Conservation (phyloP, 2,329 filamentous ascomycete genomes). For the Colletotrichum godetiae region DNA sequence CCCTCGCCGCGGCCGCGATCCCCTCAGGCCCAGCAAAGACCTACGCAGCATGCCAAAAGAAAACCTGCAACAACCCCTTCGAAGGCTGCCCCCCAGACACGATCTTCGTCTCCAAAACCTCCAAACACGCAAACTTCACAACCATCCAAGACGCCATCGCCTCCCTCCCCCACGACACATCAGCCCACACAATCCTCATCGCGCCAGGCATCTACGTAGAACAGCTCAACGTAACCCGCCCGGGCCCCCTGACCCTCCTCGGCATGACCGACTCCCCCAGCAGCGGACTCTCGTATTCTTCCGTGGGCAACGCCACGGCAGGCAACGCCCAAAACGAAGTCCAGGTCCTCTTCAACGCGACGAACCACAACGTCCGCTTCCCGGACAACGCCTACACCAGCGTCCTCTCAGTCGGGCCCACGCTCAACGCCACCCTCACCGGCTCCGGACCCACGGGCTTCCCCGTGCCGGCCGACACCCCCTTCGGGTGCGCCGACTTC, state of each 20-base stretch:
- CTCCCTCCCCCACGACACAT: constrained; percentile 53
- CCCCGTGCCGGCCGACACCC: constrained; percentile 68
- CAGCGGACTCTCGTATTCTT: constrained; percentile 47
- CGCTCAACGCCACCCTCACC: constrained; percentile 70
- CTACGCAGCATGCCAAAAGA: constrained; percentile 46
- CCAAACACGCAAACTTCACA: constrained; percentile 48
- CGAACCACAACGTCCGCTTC: constrained; percentile 58
- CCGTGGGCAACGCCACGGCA: constrained; percentile 51
- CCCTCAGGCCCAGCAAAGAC: constrained; percentile 41
- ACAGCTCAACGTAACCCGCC: constrained; percentile 73
- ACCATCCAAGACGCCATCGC: constrained; percentile 54
- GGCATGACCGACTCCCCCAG: constrained; percentile 63
- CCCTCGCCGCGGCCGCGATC: not conserved
- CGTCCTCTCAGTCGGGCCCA: constrained; percentile 72
- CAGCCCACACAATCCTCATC: constrained; percentile 67
- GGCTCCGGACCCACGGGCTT: constrained; percentile 72
- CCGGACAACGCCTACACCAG: constrained; percentile 73
- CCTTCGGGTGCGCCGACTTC: constrained; percentile 73
- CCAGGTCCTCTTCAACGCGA: constrained; percentile 68
- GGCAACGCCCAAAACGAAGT: constrained; percentile 54
- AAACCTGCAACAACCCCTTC: constrained; percentile 44
- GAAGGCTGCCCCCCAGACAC: constrained; percentile 53
- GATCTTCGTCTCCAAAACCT: constrained; percentile 52
- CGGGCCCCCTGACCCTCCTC: constrained; percentile 69
- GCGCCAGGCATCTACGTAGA: constrained; percentile 70